phyloP scores from a whole-genome alignment of 1,139 yeast species.

The Candida mesenterica region DNA sequence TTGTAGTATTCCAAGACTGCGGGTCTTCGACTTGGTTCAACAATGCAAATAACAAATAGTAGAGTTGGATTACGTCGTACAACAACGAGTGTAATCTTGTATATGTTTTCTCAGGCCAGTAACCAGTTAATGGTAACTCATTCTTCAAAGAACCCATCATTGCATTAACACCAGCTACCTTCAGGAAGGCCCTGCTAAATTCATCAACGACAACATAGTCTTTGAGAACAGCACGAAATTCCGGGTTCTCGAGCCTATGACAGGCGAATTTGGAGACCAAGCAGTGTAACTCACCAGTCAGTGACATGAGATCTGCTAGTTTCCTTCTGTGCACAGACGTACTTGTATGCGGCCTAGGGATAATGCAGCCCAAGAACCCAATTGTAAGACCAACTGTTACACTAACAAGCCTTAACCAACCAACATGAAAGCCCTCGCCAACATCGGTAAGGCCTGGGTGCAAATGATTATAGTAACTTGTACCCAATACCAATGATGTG shows the following conservation, averaged over 20 bases:
- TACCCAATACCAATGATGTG: slow-evolving; percentile 33
- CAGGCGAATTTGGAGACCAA: slow-evolving; percentile 29
- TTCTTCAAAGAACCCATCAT: slow-evolving; percentile 30
- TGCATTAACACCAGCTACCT: slow-evolving; percentile 22
- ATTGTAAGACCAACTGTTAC: slow-evolving; percentile 31
- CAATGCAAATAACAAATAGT: slow-evolving; percentile 24
- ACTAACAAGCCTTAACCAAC: slow-evolving; percentile 27
- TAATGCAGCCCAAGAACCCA: slow-evolving; percentile 30
- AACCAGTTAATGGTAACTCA: slow-evolving; percentile 33
- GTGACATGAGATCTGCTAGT: slow-evolving; percentile 24
- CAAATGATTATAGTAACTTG: slow-evolving; percentile 23
- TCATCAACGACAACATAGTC: slow-evolving; percentile 26
- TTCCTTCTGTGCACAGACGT: slow-evolving; percentile 28
- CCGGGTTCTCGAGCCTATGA: slow-evolving; percentile 21
- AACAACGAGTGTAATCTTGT: slow-evolving; percentile 23
- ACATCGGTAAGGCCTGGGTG: slow-evolving; percentile 17
- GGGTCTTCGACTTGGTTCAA: slow-evolving; percentile 31
- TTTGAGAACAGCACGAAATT: slow-evolving; percentile 18
- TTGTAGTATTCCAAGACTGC: slow-evolving; percentile 26
- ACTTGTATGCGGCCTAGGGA: slow-evolving; percentile 34
- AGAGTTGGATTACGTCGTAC: slow-evolving; percentile 30
- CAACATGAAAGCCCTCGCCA: slow-evolving; percentile 32
- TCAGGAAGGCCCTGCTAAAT: slow-evolving; percentile 23
- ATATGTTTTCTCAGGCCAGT: slow-evolving; percentile 37
- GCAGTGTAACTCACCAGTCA: slow-evolving; percentile 32